Evolutionary conservation across 1,284 basidiomycete genomes (phyloP).

Genomic region (Puccinia horiana): DNA sequence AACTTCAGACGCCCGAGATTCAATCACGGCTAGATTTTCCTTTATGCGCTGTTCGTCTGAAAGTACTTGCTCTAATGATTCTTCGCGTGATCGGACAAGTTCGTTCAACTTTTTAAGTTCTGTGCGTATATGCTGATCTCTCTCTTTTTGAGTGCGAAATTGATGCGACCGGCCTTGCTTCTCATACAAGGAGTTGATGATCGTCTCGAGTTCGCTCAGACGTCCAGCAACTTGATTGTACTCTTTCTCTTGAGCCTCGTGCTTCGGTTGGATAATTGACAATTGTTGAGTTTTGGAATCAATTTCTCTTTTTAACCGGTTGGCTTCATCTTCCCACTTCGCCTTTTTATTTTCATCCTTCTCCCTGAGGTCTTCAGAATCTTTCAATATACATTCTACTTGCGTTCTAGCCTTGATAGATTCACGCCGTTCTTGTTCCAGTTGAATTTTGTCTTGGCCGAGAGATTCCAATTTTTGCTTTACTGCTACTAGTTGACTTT

Average conservation of each 20-base stretch:
- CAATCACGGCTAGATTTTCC: neutral
- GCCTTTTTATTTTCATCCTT: conserved; percentile 20
- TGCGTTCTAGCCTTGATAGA: conserved; percentile 32
- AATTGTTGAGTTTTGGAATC: conserved; percentile 27
- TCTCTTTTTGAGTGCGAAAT: conserved; percentile 78
- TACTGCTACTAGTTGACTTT: conserved; percentile 22
- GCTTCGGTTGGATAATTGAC: conserved; percentile 23
- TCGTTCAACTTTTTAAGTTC: conserved; percentile 70
- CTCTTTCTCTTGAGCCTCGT: conserved; percentile 37
- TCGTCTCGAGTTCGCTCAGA: conserved; percentile 72
- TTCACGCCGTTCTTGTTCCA: conserved; percentile 41
- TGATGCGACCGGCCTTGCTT: conserved; percentile 84
- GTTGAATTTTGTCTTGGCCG: conserved; percentile 23
- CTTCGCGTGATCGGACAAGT: conserved; percentile 36
- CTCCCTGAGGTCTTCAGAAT: conserved; percentile 39
- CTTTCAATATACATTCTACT: conserved; percentile 43
- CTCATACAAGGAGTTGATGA: conserved; percentile 72
- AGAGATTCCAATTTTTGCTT: conserved; percentile 38
- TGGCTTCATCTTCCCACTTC: conserved; percentile 16
- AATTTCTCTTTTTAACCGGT: conserved; percentile 29
- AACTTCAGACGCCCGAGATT: conserved; percentile 3
- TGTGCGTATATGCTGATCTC: conserved; percentile 73
- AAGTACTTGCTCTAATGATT: conserved; percentile 31
- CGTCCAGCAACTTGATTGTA: conserved; percentile 54
- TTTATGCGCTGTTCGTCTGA: conserved; percentile 36